Percentiles rank a stretch among this genome's conserved stretches.
phyloP scores from a whole-genome alignment of 1,139 yeast species.

The Debaryomycetaceae sp. region DNA sequence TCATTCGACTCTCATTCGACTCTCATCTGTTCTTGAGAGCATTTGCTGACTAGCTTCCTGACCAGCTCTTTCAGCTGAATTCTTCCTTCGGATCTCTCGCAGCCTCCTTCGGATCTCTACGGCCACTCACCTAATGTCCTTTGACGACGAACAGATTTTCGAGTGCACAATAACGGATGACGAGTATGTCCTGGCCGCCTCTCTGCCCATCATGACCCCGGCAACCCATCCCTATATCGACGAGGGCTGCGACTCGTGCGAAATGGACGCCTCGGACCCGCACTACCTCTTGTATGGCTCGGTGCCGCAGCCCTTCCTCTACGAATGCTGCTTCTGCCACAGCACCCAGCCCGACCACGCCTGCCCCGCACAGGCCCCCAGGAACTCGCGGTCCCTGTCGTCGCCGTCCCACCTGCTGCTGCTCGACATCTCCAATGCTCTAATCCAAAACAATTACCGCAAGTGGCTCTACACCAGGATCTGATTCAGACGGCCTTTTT shows the following conservation, averaged over 20 bases:
- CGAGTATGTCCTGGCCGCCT: neutral
- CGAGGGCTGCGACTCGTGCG: neutral
- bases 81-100: no score
- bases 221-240: slow-evolving; percentile 1
- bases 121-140: no score
- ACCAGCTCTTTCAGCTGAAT: no score
- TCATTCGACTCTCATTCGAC: no score
- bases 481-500: slow-evolving; percentile 1
- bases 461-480: slow-evolving; percentile 8
- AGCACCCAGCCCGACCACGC: slow-evolving; percentile 2
- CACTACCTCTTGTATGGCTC: slow-evolving; percentile 1
- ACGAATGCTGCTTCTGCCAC: slow-evolving; percentile 14
- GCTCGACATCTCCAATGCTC: slow-evolving; percentile 8
- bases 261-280: neutral
- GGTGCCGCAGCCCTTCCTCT: slow-evolving; percentile 5
- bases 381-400: neutral
- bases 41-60: no score
- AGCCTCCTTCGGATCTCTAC: no score
- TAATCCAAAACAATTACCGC: slow-evolving; percentile 12
- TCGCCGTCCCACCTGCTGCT: slow-evolving; percentile 1
- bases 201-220: neutral
- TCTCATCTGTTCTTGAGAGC: no score
- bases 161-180: slow-evolving; percentile 1
- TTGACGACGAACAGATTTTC: slow-evolving; percentile 4
- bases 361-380: slow-evolving; percentile 1